A percentile compares a stretch with the other conserved stretches of the same genome.
phyloP scores from a whole-genome alignment of 768 basidiomycete genomes.

The Mycena indigotica region DNA sequence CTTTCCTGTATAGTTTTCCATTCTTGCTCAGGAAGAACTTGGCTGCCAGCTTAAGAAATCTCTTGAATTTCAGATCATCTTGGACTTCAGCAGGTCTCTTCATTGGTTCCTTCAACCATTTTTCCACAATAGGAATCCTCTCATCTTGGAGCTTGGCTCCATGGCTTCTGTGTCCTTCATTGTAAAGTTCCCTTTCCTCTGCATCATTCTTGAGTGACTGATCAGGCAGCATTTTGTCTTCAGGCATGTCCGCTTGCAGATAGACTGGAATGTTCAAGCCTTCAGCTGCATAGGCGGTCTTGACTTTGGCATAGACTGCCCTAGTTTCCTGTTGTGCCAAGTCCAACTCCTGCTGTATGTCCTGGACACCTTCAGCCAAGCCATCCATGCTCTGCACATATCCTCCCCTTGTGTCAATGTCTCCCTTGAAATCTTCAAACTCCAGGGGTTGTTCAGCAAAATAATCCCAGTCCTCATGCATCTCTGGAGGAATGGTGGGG shows the following conservation, averaged over 20 bases:
- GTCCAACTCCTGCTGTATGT: neutral
- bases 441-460: slow-evolving; percentile 6
- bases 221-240: slow-evolving; percentile 2
- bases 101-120: slow-evolving; percentile 7
- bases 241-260: neutral
- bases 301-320: neutral
- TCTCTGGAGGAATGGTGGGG: neutral
- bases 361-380: neutral
- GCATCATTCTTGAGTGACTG: neutral
- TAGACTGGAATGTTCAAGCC: slow-evolving; percentile 2
- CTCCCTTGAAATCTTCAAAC: slow-evolving; percentile 7
- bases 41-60: neutral
- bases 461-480: slow-evolving; percentile 7
- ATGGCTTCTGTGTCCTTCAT: slow-evolving; percentile 3
- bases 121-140: neutral
- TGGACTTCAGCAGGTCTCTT: neutral
- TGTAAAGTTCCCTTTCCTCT: slow-evolving; percentile 4
- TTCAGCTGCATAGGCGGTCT: neutral
- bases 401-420: slow-evolving; percentile 12
- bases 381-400: slow-evolving; percentile 1
- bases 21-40: neutral
- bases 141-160: slow-evolving; percentile 1
- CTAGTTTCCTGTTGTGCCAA: neutral
- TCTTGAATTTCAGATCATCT: neutral
- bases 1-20: neutral